Evolutionary conservation across 192 early-diverging fungal genomes (phyloP).

Genomic region (Pecoramyces ruminantium): DNA sequence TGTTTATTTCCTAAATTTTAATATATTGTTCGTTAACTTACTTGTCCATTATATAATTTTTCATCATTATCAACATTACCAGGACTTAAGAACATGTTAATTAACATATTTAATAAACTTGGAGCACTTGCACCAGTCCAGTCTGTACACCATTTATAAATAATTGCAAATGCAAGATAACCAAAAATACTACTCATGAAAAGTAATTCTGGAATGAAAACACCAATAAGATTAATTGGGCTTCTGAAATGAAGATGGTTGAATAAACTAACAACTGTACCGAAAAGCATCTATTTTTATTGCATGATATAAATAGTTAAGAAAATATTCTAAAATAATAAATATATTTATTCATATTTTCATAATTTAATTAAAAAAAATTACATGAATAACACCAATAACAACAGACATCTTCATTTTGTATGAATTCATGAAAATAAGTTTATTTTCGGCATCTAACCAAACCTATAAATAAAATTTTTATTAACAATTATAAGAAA

Average conservation of each 20-base stretch:
- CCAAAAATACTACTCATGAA: slow-evolving; percentile 92
- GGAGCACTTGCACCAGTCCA: slow-evolving; percentile 69
- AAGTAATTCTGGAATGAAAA: slow-evolving; percentile 86
- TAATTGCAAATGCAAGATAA: slow-evolving; percentile 76
- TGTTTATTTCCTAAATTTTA: no score
- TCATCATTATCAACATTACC: slow-evolving; percentile 52
- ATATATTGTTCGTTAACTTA: no score
- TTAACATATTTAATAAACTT: slow-evolving; percentile 90
- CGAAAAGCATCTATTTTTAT: slow-evolving; percentile 96
- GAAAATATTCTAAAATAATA: no score
- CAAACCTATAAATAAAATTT: slow-evolving; percentile 52
- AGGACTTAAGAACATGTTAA: slow-evolving; percentile 97
- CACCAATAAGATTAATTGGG: slow-evolving; percentile 57
- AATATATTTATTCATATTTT: no score
- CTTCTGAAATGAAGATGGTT: slow-evolving; percentile 86
- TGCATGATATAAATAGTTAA: no score
- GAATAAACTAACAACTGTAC: slow-evolving; percentile 68
- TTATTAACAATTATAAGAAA: no score
- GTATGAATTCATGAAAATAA: slow-evolving; percentile 96
- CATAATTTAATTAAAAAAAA: no score
- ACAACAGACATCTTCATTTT: slow-evolving; percentile 99
- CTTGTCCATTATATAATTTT: slow-evolving; percentile 76
- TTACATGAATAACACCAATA: slow-evolving; percentile 65
- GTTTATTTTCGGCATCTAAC: slow-evolving; percentile 83
- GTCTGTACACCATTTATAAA: slow-evolving; percentile 90